Evolutionary conservation across 176 grass and related monocot genomes (phyloP).

Genomic region (Phoenix dactylifera): DNA sequence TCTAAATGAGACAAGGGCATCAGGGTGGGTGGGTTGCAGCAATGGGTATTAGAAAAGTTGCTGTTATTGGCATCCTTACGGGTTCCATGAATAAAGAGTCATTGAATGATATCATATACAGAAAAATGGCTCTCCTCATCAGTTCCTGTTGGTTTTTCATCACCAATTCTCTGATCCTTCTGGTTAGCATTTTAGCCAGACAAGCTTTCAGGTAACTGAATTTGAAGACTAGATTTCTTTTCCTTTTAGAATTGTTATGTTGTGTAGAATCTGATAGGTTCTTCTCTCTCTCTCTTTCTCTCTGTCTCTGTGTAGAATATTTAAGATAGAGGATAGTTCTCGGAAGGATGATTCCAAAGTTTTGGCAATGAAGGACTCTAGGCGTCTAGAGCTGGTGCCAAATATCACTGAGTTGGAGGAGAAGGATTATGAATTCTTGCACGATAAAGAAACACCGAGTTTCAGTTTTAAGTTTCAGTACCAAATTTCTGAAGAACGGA

Average conservation of each 20-base stretch:
- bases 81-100: background rate
- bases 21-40: background rate
- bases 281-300: too few species aligned
- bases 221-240: too few species aligned
- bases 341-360: background rate
- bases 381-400: too few species aligned
- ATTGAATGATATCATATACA: background rate
- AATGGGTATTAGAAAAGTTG: background rate
- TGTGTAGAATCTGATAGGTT: too few species aligned
- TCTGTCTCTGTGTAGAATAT: too few species aligned
- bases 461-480: conserved; percentile 65
- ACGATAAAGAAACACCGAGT: conserved; percentile 3
- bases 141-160: conserved; percentile 20
- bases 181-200: conserved; percentile 24
- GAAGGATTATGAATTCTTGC: background rate
- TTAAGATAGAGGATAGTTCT: background rate
- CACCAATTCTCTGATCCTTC: conserved; percentile 17
- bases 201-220: conserved; percentile 26
- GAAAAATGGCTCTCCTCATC: conserved; percentile 13
- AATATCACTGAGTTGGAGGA: background rate
- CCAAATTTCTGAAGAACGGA: conserved; percentile 22
- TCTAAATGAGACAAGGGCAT: background rate
- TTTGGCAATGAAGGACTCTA: background rate
- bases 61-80: background rate
- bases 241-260: too few species aligned